These are phyloP conservation scores for Daldinia bambusicola DNA, from an alignment of 495 filamentous ascomycete species.

Conservation along the genomic window DNA sequence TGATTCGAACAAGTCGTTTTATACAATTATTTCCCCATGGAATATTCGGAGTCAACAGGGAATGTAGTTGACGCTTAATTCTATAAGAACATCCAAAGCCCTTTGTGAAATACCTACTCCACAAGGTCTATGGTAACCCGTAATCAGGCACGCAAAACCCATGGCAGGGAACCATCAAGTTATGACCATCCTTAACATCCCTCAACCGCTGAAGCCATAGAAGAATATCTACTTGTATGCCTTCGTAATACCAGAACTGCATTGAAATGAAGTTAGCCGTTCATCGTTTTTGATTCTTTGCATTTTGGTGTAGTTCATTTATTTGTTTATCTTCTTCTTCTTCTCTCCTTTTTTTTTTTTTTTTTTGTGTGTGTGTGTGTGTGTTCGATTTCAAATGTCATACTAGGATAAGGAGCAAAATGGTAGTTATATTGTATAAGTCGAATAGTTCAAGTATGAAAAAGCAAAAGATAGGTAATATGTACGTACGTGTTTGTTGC, in stretches of 20 bases:
- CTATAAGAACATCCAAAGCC: neutral
- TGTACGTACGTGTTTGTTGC: neutral
- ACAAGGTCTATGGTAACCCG: conserved; percentile 6
- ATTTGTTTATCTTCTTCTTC: too few species aligned
- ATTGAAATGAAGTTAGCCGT: neutral
- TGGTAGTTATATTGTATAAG: too few species aligned
- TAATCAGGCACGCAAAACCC: conserved; percentile 29
- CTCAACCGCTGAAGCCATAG: conserved; percentile 7
- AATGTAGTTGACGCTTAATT: too few species aligned
- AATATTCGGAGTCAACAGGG: too few species aligned
- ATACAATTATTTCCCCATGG: too few species aligned
- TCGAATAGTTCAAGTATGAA: too few species aligned
- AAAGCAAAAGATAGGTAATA: too few species aligned
- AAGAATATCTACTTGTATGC: conserved; percentile 10
- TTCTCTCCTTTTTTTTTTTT: neutral
- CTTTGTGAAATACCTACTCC: neutral
- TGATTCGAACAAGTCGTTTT: too few species aligned
- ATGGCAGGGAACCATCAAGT: conserved; percentile 8
- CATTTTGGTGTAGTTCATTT: neutral
- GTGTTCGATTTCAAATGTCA: too few species aligned
- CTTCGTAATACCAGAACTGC: neutral
- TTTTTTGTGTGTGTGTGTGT: too few species aligned
- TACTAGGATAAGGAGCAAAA: too few species aligned
- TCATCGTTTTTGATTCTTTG: too few species aligned
- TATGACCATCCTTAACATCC: neutral